Conservation (phyloP, 768 basidiomycete genomes). For the Gloeophyllum trabeum region DNA sequence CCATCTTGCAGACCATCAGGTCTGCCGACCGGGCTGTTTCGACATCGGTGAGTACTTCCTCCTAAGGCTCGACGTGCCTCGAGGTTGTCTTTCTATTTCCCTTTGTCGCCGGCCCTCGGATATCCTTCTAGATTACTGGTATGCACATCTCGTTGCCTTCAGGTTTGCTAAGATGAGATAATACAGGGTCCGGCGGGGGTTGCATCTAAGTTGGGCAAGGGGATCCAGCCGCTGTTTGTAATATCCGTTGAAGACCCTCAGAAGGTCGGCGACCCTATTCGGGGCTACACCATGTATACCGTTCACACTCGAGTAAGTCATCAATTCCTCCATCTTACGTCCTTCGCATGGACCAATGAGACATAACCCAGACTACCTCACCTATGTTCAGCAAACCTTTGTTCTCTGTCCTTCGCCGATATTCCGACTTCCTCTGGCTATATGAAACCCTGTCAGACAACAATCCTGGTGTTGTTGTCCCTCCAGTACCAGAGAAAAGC, state of each 20-base stretch:
- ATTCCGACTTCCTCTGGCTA: conserved; percentile 96
- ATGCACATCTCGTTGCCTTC: too few relatives aligned
- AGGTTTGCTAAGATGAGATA: too few relatives aligned
- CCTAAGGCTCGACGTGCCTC: conserved; percentile 10
- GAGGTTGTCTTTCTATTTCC: too few relatives aligned
- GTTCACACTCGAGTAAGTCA: conserved; percentile 72
- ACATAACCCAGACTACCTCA: conserved; percentile 58
- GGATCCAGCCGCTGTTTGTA: too few relatives aligned
- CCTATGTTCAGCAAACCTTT: conserved; percentile 70
- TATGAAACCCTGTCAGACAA: conserved; percentile 81
- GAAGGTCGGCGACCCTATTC: conserved; percentile 92
- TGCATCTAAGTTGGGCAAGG: too few relatives aligned
- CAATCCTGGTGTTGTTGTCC: conserved; percentile 95
- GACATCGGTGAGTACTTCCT: conserved; percentile 8
- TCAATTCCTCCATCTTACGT: not conserved
- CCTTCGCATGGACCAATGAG: conserved; percentile 5
- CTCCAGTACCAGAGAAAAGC: conserved; percentile 94
- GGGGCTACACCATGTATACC: conserved; percentile 93
- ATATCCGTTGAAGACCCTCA: conserved; percentile 97
- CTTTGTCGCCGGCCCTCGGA: too few relatives aligned
- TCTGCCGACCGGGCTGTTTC: too few relatives aligned
- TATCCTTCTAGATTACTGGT: too few relatives aligned
- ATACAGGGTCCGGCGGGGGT: conserved; percentile 48
- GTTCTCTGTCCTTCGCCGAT: conserved; percentile 93
- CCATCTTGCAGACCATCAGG: conserved; percentile 37